Base-by-base conservation (phyloP, 306 rosid genomes). In the Delonix regia region DNA sequence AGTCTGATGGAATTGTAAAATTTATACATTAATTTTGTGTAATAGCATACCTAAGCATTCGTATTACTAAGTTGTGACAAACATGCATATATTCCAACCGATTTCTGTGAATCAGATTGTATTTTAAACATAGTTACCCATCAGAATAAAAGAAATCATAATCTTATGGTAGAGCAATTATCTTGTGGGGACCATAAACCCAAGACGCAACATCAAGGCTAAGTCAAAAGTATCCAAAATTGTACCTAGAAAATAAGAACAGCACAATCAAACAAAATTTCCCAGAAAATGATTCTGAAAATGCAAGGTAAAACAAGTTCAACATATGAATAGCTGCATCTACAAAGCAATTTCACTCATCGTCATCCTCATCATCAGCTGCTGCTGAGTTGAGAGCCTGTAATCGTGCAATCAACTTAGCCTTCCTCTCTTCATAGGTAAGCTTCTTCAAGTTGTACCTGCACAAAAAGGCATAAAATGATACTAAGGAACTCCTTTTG, bases 401-500 rank as follows among this genome's bases (percentile, higher is more conserved):
- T 75, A 93, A 39, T 15, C 96, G 89, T 7, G 85, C 77, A 0
- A 90, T 57, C 86, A 93, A 80, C 47, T 78, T 81, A 5, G 71
- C 73, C 81, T 90, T 93, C 74, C 97, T 84, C 79, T 93, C 87
- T 24, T 90, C 94, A 2, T 86, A 90, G 5, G 96, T 90, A 56
- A 93, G 94, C 86, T 86, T 93, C 87, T 90, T 90, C 79, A 83
- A 74, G 65, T 90, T 87, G 71, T 36, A 87, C 80, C 96, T 90
- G 74, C 60, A 18, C 75, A 60, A 15, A 38, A 64, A 56, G 12
- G 45, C n/a, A 15, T 13, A 62, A 27, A 6, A 4, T 51, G 1
- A 33, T 6, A 49, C 27, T 70, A 19, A 51, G 16, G 16, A 36
- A 52, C 3, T 8, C 44, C 68, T 7, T 7, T 15, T 15, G 19